Conservation (phyloP, 257 asterid species). For the Catharanthus roseus region DNA sequence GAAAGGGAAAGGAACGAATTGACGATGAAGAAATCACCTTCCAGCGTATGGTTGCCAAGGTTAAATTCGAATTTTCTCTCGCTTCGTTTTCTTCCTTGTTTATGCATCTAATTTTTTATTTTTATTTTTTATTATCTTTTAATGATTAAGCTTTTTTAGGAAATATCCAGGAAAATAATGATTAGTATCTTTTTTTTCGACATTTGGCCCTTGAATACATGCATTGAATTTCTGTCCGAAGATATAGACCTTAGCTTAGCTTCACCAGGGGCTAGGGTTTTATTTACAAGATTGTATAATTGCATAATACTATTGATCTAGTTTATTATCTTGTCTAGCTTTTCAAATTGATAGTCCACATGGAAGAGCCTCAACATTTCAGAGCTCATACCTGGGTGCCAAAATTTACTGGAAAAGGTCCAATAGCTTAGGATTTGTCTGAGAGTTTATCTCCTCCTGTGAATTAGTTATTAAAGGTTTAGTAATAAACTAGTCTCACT, state of each 20-base stretch:
- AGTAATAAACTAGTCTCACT: too few relatives aligned
- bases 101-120: background rate
- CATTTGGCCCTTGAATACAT: background rate
- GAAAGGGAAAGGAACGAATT: conserved; percentile 80
- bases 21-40: conserved; percentile 90
- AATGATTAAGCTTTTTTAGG: background rate
- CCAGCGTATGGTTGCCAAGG: conserved; percentile 99
- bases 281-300: too few relatives aligned
- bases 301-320: background rate
- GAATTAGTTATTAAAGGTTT: background rate
- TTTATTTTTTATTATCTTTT: background rate
- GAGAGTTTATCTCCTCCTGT: background rate
- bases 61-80: conserved; percentile 44
- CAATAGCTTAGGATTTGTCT: too few relatives aligned
- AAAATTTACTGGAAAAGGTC: background rate
- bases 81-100: background rate
- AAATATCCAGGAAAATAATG: background rate
- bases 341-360: background rate
- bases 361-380: background rate
- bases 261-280: background rate
- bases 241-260: background rate
- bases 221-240: background rate
- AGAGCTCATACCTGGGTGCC: background rate
- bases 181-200: background rate
- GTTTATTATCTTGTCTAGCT: background rate